Percentiles rank a stretch among this genome's conserved stretches.
Conservation (phyloP, 768 basidiomycete genomes). For the Phlebiopsis gigantea region DNA sequence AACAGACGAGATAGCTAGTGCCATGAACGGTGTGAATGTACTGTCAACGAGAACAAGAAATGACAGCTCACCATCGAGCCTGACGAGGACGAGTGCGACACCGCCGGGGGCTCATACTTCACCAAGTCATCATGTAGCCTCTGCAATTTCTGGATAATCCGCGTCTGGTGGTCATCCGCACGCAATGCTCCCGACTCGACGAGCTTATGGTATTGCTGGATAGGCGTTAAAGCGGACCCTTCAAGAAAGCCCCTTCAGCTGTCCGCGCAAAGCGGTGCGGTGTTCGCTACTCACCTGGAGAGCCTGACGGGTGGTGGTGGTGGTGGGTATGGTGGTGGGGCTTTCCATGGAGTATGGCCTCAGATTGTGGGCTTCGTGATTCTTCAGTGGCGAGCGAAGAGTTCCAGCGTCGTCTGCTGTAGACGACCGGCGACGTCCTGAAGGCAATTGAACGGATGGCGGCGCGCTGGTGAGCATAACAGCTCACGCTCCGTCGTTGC, state of each 20-base stretch:
- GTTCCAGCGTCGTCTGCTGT: conserved; percentile 4
- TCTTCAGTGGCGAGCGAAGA: conserved; percentile 9
- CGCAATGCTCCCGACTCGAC: conserved; percentile 50
- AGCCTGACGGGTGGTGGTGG: neutral
- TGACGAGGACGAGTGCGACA: conserved; percentile 36
- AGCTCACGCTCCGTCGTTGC: neutral
- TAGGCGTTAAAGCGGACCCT: conserved; percentile 15
- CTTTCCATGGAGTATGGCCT: conserved; percentile 9
- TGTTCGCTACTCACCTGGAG: neutral
- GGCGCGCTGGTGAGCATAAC: conserved; percentile 10
- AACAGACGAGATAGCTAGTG: conserved; percentile 28
- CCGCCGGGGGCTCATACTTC: conserved; percentile 62
- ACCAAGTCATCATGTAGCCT: conserved; percentile 67
- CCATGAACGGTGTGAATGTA: neutral
- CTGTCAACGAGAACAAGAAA: neutral
- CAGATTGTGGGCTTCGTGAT: neutral
- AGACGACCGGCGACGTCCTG: neutral
- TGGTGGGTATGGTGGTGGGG: neutral
- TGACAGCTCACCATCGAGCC: conserved; percentile 28
- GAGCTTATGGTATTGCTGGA: conserved; percentile 41
- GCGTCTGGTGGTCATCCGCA: conserved; percentile 78
- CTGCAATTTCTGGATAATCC: conserved; percentile 81
- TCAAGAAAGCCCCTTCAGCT: neutral
- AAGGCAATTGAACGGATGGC: conserved; percentile 10
- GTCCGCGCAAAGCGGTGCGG: neutral